Percentiles rank a stretch among this genome's conserved stretches.
Evolutionary conservation across 2,329 filamentous ascomycete genomes (phyloP).

Genomic region (Arthrinium puccinioides): DNA sequence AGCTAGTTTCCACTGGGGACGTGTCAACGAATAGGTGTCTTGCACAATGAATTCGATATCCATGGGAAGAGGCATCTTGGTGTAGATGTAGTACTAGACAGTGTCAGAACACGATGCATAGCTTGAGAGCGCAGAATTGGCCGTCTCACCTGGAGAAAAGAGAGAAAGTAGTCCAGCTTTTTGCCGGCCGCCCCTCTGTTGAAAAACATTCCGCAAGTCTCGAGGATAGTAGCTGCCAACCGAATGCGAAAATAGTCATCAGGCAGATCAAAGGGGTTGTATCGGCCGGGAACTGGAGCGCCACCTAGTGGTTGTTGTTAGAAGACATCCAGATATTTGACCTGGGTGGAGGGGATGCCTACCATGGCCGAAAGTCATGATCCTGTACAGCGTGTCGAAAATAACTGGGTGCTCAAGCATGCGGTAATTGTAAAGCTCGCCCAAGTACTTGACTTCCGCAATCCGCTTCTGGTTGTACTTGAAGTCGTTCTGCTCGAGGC

Average conservation of each 20-base stretch:
- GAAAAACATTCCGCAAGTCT: slow-evolving; percentile 95
- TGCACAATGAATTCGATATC: slow-evolving; percentile 96
- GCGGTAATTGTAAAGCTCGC: slow-evolving; percentile 94
- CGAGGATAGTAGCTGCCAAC: slow-evolving; percentile 78
- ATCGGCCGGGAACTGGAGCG: slow-evolving; percentile 68
- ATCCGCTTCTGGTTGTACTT: slow-evolving; percentile 93
- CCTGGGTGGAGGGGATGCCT: no score
- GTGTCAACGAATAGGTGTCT: slow-evolving; percentile 76
- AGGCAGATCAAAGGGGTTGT: slow-evolving; percentile 74
- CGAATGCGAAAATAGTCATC: slow-evolving; percentile 97
- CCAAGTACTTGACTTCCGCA: slow-evolving; percentile 92
- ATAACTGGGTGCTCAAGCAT: slow-evolving; percentile 93
- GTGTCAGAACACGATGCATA: slow-evolving; percentile 8
- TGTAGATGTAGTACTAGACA: slow-evolving; percentile 80
- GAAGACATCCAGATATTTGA: no score
- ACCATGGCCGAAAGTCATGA: slow-evolving; percentile 87
- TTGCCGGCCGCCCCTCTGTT: slow-evolving; percentile 90
- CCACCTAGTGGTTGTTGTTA: no score
- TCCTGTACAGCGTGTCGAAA: slow-evolving; percentile 91
- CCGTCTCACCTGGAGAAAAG: slow-evolving; percentile 72
- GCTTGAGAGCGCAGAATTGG: neutral
- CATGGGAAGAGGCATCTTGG: slow-evolving; percentile 86
- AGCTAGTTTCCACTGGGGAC: slow-evolving; percentile 89
- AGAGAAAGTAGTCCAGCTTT: slow-evolving; percentile 95
- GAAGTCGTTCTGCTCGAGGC: slow-evolving; percentile 93